Evolutionary conservation across 257 asterid genomes (phyloP).

Genomic region (Oldenlandia corymbosa): DNA sequence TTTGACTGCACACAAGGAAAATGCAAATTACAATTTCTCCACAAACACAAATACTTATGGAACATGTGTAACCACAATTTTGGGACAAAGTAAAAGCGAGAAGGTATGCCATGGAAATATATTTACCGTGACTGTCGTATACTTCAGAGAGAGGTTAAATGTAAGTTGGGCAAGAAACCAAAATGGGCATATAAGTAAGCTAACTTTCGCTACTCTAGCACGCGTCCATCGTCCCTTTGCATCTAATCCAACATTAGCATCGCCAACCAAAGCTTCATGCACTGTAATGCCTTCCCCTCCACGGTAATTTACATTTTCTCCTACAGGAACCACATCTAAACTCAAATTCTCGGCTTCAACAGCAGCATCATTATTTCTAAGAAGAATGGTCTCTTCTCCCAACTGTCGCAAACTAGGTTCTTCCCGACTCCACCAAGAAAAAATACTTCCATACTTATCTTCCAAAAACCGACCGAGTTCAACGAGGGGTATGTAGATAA

Average conservation of each 20-base stretch:
- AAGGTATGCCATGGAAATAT: constrained; percentile 5
- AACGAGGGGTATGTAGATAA: constrained; percentile 72
- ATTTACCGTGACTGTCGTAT: constrained; percentile 89
- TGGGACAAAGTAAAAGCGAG: background rate
- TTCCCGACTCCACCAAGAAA: constrained; percentile 48
- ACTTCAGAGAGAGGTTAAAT: constrained; percentile 88
- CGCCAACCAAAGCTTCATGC: constrained; percentile 12
- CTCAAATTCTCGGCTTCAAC: constrained; percentile 18
- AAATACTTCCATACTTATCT: constrained; percentile 55
- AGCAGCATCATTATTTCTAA: constrained; percentile 27
- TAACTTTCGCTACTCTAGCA: constrained; percentile 71
- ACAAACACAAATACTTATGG: constrained; percentile 3
- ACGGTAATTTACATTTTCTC: constrained; percentile 12
- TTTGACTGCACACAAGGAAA: constrained; percentile 56
- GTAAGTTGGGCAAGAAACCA: constrained; percentile 95
- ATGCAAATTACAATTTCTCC: constrained; percentile 12
- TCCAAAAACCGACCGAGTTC: constrained; percentile 69
- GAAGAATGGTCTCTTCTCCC: constrained; percentile 60
- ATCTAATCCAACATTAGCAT: constrained; percentile 44
- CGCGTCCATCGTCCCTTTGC: constrained; percentile 92
- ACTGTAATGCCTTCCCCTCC: constrained; percentile 17
- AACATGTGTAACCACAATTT: background rate
- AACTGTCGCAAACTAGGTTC: constrained; percentile 28
- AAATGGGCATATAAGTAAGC: constrained; percentile 82
- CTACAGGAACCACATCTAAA: constrained; percentile 15